Evolutionary conservation across 2,329 filamentous ascomycete species (phyloP).

Genomic region (Colletotrichum limetticola): DNA sequence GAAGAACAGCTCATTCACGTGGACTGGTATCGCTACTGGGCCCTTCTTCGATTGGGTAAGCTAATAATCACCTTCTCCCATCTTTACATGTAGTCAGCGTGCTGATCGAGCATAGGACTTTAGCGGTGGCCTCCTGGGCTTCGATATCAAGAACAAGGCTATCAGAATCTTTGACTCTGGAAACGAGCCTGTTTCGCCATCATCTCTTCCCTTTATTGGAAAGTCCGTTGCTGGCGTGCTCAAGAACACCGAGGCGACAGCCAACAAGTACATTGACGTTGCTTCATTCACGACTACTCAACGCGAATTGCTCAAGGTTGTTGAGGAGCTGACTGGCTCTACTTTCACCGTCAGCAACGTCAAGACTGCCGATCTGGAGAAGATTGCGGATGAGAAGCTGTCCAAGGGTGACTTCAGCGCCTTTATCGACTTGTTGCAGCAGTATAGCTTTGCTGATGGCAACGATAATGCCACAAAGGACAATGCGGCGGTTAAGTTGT

Average conservation of each 20-base stretch:
- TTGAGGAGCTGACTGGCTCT: slow-evolving; percentile 62
- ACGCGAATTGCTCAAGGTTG: slow-evolving; percentile 62
- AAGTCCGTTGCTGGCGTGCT: slow-evolving; percentile 62
- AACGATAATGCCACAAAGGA: slow-evolving; percentile 19
- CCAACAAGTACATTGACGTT: slow-evolving; percentile 68
- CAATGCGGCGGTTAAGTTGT: slow-evolving; percentile 18
- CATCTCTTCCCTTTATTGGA: slow-evolving; percentile 62
- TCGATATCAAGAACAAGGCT: slow-evolving; percentile 59
- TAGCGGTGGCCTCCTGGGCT: slow-evolving; percentile 59
- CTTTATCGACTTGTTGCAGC: slow-evolving; percentile 27
- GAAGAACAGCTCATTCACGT: slow-evolving; percentile 55
- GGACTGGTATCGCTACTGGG: slow-evolving; percentile 69
- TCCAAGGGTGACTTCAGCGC: slow-evolving; percentile 47
- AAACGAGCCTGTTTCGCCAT: slow-evolving; percentile 60
- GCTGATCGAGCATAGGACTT: slow-evolving; percentile 51
- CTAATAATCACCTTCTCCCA: slow-evolving; percentile 8
- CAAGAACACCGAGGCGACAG: slow-evolving; percentile 58
- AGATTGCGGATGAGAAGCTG: slow-evolving; percentile 53
- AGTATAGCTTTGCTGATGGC: slow-evolving; percentile 31
- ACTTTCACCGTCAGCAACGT: slow-evolving; percentile 59
- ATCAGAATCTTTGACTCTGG: slow-evolving; percentile 68
- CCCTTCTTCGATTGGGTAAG: slow-evolving; percentile 71
- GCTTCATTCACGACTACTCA: slow-evolving; percentile 68
- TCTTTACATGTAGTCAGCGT: neutral
- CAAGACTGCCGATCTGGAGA: slow-evolving; percentile 47